Percentiles rank a stretch among this genome's conserved stretches.
Evolutionary conservation across 2,329 filamentous ascomycete species (phyloP).

Genomic region (Incumbomyces delicatus): DNA sequence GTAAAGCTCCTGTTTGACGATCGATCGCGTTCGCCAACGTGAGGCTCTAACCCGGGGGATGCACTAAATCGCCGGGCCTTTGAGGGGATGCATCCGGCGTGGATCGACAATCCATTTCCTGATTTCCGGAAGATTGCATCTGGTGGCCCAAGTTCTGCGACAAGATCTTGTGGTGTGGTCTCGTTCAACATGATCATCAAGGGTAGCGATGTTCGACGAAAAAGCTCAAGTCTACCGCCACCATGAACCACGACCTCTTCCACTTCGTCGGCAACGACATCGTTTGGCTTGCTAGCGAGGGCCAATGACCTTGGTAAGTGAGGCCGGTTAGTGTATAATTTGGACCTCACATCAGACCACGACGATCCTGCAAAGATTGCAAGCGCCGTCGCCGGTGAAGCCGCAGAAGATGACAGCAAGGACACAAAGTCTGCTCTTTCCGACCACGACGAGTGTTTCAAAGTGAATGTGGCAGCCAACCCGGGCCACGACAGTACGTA

Average conservation of each 20-base stretch:
- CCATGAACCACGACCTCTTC: constrained; percentile 70
- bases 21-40: constrained; percentile 59
- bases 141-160: constrained; percentile 82
- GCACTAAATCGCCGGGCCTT: constrained; percentile 29
- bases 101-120: constrained; percentile 79
- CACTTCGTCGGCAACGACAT: constrained; percentile 78
- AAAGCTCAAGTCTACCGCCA: constrained; percentile 66
- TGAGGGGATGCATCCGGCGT: constrained; percentile 45
- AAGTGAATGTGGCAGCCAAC: constrained; percentile 81
- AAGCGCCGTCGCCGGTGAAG: constrained; percentile 71
- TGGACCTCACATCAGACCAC: constrained; percentile 72
- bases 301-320: constrained; percentile 64
- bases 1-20: constrained; percentile 63
- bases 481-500: constrained; percentile 94
- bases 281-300: constrained; percentile 60
- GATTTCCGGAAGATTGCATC: constrained; percentile 90
- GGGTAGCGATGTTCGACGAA: constrained; percentile 57
- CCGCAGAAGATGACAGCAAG: constrained; percentile 67
- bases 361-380: constrained; percentile 83
- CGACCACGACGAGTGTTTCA: constrained; percentile 65
- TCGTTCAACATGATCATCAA: constrained; percentile 70
- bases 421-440: constrained; percentile 70
- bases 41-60: constrained; percentile 28
- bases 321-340: constrained; percentile 65
- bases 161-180: constrained; percentile 83